These are phyloP conservation scores for Suhomyces sp. DNA, from an alignment of 805 yeast genomes.

Conservation along the genomic window DNA sequence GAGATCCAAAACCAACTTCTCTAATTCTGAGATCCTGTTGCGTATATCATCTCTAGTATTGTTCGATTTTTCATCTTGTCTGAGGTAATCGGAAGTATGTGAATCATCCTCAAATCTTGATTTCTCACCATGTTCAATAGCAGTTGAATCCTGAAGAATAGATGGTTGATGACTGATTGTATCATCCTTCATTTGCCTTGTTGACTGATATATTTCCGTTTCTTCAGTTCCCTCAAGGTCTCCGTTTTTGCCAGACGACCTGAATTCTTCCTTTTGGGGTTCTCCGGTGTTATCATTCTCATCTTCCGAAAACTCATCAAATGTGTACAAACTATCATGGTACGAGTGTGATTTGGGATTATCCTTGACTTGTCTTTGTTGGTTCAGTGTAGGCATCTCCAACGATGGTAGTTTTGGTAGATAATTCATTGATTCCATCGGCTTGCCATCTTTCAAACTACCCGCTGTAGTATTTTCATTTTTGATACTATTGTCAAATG, in stretches of 20 bases:
- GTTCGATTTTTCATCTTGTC: too few species aligned
- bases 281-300: conserved; percentile 7
- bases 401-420: conserved; percentile 4
- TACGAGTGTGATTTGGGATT: neutral
- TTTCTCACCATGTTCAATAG: conserved; percentile 5
- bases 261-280: conserved; percentile 1
- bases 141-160: conserved; percentile 10
- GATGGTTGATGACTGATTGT: conserved; percentile 11
- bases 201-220: too few species aligned
- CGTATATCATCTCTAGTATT: conserved; percentile 3
- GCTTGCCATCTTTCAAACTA: too few species aligned
- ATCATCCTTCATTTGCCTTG: too few species aligned
- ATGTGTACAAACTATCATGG: conserved; percentile 30
- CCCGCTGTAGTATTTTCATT: conserved; percentile 8
- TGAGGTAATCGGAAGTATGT: too few species aligned
- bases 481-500: conserved; percentile 15
- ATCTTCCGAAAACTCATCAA: conserved; percentile 26
- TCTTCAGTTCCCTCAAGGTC: too few species aligned
- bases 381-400: too few species aligned
- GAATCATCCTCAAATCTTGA: neutral
- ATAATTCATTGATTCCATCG: conserved; percentile 14
- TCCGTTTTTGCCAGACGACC: too few species aligned
- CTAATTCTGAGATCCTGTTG: conserved; percentile 13
- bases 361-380: conserved; percentile 1
- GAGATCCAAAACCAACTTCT: conserved; percentile 14